A percentile compares a stretch with the other conserved stretches of the same genome.
phyloP scores from a whole-genome alignment of 495 filamentous ascomycete species.

The Podospora appendiculata region DNA sequence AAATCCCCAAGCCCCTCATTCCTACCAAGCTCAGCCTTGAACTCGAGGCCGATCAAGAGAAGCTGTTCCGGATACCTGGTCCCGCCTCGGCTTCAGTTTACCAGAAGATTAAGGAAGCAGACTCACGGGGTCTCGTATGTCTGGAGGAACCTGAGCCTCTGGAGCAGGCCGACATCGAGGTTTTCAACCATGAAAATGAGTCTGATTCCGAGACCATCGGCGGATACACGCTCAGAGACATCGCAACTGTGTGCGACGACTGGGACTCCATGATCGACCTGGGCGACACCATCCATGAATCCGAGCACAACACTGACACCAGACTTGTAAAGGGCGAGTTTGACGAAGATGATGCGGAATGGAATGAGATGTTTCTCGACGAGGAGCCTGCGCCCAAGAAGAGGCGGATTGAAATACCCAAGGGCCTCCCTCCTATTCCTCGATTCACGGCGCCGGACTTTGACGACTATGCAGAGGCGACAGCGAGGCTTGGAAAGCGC shows the following conservation, averaged over 20 bases:
- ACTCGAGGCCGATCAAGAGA: slow-evolving; percentile 70
- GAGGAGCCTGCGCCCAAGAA: slow-evolving; percentile 32
- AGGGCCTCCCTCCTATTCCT: slow-evolving; percentile 34
- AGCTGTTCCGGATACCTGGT: slow-evolving; percentile 62
- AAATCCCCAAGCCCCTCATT: slow-evolving; percentile 70
- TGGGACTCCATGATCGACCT: slow-evolving; percentile 58
- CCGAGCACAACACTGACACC: slow-evolving; percentile 14
- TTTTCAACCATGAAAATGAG: slow-evolving; percentile 43
- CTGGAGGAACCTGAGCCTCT: slow-evolving; percentile 37
- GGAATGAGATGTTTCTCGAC: slow-evolving; percentile 41
- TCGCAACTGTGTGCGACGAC: slow-evolving; percentile 73
- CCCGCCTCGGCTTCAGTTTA: slow-evolving; percentile 30
- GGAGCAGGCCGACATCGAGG: slow-evolving; percentile 50
- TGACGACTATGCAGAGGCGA: slow-evolving; percentile 50
- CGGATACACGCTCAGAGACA: slow-evolving; percentile 63
- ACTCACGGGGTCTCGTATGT: slow-evolving; percentile 52
- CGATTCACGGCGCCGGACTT: slow-evolving; percentile 36
- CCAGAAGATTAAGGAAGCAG: slow-evolving; percentile 49
- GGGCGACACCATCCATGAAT: slow-evolving; percentile 16
- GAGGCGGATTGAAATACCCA: slow-evolving; percentile 22
- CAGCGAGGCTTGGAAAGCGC: slow-evolving; percentile 60
- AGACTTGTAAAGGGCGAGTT: slow-evolving; percentile 21
- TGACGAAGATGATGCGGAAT: slow-evolving; percentile 46
- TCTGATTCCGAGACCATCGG: slow-evolving; percentile 57
- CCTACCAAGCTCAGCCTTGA: slow-evolving; percentile 85